phyloP scores from a whole-genome alignment of 164 flowering plant species.

The Nelumbo lutea region DNA sequence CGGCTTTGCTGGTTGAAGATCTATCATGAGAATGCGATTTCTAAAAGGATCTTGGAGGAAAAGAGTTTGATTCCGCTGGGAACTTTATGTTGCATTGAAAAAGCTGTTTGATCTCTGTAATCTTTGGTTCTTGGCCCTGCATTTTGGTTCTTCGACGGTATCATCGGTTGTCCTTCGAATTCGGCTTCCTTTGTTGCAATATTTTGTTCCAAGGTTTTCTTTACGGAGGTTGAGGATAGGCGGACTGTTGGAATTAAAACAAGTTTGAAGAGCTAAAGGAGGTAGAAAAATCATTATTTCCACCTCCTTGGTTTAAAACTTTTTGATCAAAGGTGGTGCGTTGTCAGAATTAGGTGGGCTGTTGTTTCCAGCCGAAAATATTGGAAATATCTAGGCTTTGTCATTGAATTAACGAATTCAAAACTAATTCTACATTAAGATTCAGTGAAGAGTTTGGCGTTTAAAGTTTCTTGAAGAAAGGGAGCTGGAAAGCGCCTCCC shows the following conservation, averaged over 20 bases:
- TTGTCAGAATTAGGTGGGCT: background rate
- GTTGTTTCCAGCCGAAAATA: too few species aligned
- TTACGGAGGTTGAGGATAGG: background rate
- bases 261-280: background rate
- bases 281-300: background rate
- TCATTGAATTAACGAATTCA: too few species aligned
- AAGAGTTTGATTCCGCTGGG: constrained; percentile 12
- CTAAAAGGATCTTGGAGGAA: constrained; percentile 1
- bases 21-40: background rate
- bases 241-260: background rate
- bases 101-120: constrained; percentile 1
- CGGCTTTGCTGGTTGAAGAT: constrained; percentile 5
- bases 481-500: background rate
- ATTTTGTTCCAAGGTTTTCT: background rate
- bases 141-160: background rate
- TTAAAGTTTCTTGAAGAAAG: background rate
- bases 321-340: background rate
- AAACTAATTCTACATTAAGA: background rate
- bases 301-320: background rate
- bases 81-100: background rate
- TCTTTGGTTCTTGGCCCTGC: background rate
- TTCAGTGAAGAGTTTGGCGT: background rate
- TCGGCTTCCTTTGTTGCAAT: background rate
- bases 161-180: background rate
- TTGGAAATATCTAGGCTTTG: too few species aligned